phyloP scores from a whole-genome alignment of 2,329 filamentous ascomycete genomes.

The Colletotrichum zoysiae region DNA sequence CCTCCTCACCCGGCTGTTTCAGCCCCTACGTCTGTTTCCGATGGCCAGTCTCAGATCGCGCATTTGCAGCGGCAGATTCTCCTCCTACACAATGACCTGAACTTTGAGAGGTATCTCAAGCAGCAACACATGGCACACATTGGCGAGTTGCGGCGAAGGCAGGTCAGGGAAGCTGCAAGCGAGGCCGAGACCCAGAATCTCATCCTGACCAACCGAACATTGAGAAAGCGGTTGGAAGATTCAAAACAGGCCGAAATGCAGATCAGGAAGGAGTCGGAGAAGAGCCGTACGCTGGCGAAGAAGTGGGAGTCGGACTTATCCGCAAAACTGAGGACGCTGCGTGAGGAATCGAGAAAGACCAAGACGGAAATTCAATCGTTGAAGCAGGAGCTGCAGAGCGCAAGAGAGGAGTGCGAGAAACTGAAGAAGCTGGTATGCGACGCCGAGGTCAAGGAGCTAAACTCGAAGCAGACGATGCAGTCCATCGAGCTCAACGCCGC shows the following conservation, averaged over 20 bases:
- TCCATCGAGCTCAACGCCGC: slow-evolving; percentile 71
- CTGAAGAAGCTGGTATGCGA: slow-evolving; percentile 75
- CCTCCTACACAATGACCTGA: slow-evolving; percentile 81
- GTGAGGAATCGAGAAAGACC: slow-evolving; percentile 78
- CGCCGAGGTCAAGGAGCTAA: slow-evolving; percentile 76
- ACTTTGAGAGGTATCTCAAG: slow-evolving; percentile 87
- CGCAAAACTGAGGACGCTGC: slow-evolving; percentile 73
- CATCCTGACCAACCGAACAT: slow-evolving; percentile 79
- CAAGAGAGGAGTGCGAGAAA: slow-evolving; percentile 71
- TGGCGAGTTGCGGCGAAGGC: slow-evolving; percentile 79
- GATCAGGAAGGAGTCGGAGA: slow-evolving; percentile 78
- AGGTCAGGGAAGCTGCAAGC: slow-evolving; percentile 80
- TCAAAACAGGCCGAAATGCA: slow-evolving; percentile 78
- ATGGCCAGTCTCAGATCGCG: slow-evolving; percentile 57
- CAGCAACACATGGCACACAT: slow-evolving; percentile 87
- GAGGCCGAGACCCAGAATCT: slow-evolving; percentile 88
- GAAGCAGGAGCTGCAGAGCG: slow-evolving; percentile 68
- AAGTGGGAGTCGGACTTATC: slow-evolving; percentile 82
- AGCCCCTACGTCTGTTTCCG: slow-evolving; percentile 42
- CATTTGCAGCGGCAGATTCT: slow-evolving; percentile 81
- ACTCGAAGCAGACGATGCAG: slow-evolving; percentile 72
- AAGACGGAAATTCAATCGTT: slow-evolving; percentile 68
- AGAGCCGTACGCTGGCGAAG: slow-evolving; percentile 78
- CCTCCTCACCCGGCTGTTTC: slow-evolving; percentile 45
- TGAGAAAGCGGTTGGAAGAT: slow-evolving; percentile 80